Conservation (phyloP, 2,329 filamentous ascomycete species). For the Rhynchosporium secalis region DNA sequence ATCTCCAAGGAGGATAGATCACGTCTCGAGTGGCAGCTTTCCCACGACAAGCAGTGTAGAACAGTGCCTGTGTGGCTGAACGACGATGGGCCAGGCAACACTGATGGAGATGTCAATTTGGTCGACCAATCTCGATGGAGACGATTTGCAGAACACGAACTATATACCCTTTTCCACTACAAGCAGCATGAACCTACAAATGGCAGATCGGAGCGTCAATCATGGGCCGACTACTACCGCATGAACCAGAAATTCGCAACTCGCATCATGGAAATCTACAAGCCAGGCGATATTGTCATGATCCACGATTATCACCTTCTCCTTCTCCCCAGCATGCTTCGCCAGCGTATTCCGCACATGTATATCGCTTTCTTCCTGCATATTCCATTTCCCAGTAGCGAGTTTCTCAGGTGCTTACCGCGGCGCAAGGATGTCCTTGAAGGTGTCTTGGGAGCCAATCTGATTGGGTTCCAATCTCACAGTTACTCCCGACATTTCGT, state of each 20-base stretch:
- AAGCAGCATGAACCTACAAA: constrained; percentile 90
- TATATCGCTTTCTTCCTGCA: constrained; percentile 96
- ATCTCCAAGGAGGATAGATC: constrained; percentile 70
- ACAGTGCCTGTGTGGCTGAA: constrained; percentile 88
- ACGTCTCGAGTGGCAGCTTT: constrained; percentile 72
- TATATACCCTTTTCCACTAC: constrained; percentile 94
- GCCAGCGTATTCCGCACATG: constrained; percentile 82
- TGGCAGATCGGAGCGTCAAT: constrained; percentile 74
- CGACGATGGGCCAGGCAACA: constrained; percentile 67
- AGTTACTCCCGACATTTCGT: constrained; percentile 94
- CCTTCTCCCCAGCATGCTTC: constrained; percentile 82
- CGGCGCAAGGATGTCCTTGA: constrained; percentile 88
- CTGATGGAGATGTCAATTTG: constrained; percentile 66
- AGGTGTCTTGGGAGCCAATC: constrained; percentile 85
- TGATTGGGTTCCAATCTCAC: constrained; percentile 94
- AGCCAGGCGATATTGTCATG: constrained; percentile 87
- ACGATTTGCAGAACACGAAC: constrained; percentile 84
- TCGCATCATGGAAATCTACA: constrained; percentile 83
- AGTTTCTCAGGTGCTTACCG: constrained; percentile 87
- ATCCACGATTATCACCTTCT: constrained; percentile 95
- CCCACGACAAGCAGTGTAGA: constrained; percentile 70
- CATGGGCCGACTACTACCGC: constrained; percentile 90
- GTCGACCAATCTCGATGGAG: constrained; percentile 86
- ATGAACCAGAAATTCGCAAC: constrained; percentile 94
- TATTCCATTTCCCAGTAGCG: constrained; percentile 92